phyloP scores from a whole-genome alignment of 345 rosid species.

The Euphorbia tirucalli region DNA sequence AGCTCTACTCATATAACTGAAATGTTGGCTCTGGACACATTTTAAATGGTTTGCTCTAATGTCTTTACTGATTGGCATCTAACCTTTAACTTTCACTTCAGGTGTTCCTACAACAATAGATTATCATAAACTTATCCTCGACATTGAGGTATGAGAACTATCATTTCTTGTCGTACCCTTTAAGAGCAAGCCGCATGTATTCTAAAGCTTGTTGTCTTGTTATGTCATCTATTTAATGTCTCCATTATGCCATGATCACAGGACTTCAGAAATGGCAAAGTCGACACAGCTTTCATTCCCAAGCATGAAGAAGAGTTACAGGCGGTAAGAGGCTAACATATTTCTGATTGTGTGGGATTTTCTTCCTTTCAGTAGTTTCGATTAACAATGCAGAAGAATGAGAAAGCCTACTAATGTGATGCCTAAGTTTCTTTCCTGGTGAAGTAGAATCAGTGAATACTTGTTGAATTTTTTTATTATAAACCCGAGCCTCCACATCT shows the following conservation, averaged over 20 bases:
- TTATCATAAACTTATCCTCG: conserved; percentile 96
- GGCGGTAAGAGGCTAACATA: conserved; percentile 51
- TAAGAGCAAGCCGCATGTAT: not conserved
- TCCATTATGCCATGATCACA: conserved; percentile 27
- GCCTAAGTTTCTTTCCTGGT: too few relatives aligned
- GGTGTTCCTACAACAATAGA: conserved; percentile 97
- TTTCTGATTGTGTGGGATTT: not conserved
- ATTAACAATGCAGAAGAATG: too few relatives aligned
- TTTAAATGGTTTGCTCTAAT: not conserved
- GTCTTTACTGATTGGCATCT: not conserved
- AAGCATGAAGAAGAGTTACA: conserved; percentile 88
- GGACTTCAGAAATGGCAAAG: conserved; percentile 95
- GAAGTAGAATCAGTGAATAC: not conserved
- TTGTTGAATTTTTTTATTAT: not conserved
- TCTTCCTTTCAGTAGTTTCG: too few relatives aligned
- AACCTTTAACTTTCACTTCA: conserved; percentile 26
- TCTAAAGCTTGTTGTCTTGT: not conserved
- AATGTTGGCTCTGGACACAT: not conserved
- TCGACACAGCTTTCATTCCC: conserved; percentile 96
- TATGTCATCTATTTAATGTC: conserved; percentile 7
- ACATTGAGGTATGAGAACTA: conserved; percentile 62
- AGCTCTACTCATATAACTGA: not conserved
- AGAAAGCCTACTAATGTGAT: too few relatives aligned
- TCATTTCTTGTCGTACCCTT: conserved; percentile 5
- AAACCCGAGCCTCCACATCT: not conserved